These are phyloP conservation scores for Sisymbrium irio DNA, from an alignment of 345 rosid species.

Conservation along the genomic window DNA sequence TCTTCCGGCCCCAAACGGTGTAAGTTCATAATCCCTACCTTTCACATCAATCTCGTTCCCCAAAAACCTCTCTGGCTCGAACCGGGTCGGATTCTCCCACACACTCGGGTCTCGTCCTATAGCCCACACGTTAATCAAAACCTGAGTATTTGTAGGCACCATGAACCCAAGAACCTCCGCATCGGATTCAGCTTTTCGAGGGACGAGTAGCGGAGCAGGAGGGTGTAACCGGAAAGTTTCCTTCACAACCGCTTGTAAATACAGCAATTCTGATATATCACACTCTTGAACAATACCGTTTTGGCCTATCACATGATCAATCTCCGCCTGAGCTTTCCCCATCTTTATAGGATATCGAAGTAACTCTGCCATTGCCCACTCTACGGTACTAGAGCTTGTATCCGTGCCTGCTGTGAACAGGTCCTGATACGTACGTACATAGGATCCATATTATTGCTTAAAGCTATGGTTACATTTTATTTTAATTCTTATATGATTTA, in stretches of 20 bases:
- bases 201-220: conserved; percentile 36
- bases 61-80: conserved; percentile 38
- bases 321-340: conserved; percentile 28
- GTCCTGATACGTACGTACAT: conserved; percentile 32
- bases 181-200: conserved; percentile 28
- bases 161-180: conserved; percentile 30
- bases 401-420: conserved; percentile 27
- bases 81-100: conserved; percentile 32
- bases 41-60: conserved; percentile 22
- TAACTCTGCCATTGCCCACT: conserved; percentile 41
- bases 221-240: conserved; percentile 50
- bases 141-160: conserved; percentile 36
- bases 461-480: neutral
- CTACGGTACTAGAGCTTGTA: conserved; percentile 38
- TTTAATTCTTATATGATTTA: neutral
- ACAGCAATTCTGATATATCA: conserved; percentile 29
- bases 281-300: conserved; percentile 33
- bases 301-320: conserved; percentile 30
- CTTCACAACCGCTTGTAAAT: conserved; percentile 41
- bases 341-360: conserved; percentile 20
- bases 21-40: conserved; percentile 32
- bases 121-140: conserved; percentile 40
- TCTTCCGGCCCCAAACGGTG: conserved; percentile 34
- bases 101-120: conserved; percentile 40
- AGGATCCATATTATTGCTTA: neutral